Evolutionary conservation across 208 protist genomes (phyloP).

Genomic region (Naegleria fowleri): DNA sequence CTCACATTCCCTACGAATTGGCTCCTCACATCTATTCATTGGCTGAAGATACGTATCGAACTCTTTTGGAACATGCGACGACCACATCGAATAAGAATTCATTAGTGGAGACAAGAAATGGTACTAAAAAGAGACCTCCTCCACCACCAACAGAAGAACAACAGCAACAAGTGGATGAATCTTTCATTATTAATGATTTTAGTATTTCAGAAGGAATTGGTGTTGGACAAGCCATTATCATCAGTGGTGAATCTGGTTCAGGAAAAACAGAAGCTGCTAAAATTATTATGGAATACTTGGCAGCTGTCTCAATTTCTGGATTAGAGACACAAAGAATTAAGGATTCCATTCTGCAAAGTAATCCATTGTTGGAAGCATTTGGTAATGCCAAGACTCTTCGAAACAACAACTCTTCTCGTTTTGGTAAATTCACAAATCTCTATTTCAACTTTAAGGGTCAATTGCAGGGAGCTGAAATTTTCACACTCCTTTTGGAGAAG

Average conservation of each 20-base stretch:
- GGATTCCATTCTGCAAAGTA: neutral
- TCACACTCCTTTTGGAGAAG: neutral
- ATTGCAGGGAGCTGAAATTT: neutral
- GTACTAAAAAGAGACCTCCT: neutral
- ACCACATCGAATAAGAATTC: neutral
- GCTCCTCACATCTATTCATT: constrained; percentile 37
- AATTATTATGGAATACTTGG: constrained; percentile 10
- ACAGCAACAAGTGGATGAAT: neutral
- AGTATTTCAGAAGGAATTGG: neutral
- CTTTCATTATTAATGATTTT: neutral
- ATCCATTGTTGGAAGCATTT: constrained; percentile 31
- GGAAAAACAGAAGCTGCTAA: constrained; percentile 20
- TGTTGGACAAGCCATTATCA: neutral
- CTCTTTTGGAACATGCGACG: neutral
- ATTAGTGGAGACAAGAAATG: neutral
- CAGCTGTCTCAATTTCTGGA: neutral
- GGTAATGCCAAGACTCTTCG: constrained; percentile 55
- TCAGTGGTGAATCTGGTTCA: constrained; percentile 3
- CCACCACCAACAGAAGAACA: neutral
- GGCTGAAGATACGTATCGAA: constrained; percentile 31
- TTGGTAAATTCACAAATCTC: constrained; percentile 32
- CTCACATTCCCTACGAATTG: constrained; percentile 28
- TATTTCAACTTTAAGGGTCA: neutral
- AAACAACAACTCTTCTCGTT: constrained; percentile 56
- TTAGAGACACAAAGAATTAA: neutral